phyloP scores from a whole-genome alignment of 768 basidiomycete species.

The Naganishia vishniacii region DNA sequence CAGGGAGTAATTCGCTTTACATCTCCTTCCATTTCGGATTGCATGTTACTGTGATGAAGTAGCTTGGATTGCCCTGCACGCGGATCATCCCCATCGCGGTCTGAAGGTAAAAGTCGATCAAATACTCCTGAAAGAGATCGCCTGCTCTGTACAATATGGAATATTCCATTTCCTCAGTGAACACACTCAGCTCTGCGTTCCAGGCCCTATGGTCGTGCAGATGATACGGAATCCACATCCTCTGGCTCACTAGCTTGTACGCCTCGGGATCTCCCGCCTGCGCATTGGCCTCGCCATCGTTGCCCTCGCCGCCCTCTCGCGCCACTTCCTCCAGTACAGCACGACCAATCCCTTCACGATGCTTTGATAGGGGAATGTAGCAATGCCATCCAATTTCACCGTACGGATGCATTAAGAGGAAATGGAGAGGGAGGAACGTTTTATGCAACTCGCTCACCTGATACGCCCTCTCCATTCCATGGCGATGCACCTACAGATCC shows the following conservation, averaged over 20 bases:
- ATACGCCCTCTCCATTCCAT: constrained; percentile 37
- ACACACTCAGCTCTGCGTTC: too few relatives aligned
- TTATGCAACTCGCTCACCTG: constrained; percentile 49
- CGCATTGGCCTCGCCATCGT: too few relatives aligned
- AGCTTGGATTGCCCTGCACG: constrained; percentile 22
- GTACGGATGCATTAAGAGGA: constrained; percentile 53
- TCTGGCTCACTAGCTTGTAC: background rate
- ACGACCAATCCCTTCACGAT: too few relatives aligned
- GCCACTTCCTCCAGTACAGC: too few relatives aligned
- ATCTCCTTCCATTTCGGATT: constrained; percentile 36
- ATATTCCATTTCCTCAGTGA: too few relatives aligned
- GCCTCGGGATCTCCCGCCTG: background rate
- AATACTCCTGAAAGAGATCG: constrained; percentile 52
- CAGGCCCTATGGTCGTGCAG: too few relatives aligned
- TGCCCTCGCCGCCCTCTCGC: too few relatives aligned
- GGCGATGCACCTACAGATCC: background rate
- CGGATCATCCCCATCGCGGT: constrained; percentile 35
- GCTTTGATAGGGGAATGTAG: background rate
- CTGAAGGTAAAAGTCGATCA: constrained; percentile 53
- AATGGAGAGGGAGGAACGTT: constrained; percentile 51
- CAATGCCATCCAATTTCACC: constrained; percentile 8
- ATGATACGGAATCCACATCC: constrained; percentile 37
- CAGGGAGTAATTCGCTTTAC: constrained; percentile 18
- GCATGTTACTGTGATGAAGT: constrained; percentile 31
- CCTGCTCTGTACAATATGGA: constrained; percentile 50